These are phyloP conservation scores for Coniochaeta sp. DNA, from an alignment of 2,329 filamentous ascomycete species.

Conservation along the genomic window DNA sequence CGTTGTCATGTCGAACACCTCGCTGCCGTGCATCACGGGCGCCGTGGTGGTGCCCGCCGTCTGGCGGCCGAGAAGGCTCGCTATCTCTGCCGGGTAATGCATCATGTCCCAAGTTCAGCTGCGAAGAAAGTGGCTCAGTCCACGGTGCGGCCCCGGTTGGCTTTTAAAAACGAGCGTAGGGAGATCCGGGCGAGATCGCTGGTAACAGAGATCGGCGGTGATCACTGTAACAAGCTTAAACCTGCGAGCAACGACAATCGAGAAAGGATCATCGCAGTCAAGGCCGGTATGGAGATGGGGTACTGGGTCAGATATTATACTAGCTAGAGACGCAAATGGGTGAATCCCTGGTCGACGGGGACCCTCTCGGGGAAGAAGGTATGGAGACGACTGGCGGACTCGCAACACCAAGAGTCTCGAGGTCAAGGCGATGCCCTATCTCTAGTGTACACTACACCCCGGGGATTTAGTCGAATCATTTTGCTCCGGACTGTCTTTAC, in stretches of 20 bases:
- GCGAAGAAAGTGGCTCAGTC: background rate
- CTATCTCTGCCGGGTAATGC: background rate
- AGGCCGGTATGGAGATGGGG: background rate
- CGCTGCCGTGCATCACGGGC: background rate
- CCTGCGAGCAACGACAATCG: background rate
- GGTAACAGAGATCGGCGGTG: background rate
- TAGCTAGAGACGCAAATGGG: background rate
- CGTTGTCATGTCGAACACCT: background rate
- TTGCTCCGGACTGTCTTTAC: background rate
- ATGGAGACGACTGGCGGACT: background rate
- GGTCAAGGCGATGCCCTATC: background rate
- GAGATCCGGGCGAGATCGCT: background rate
- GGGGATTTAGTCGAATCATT: background rate
- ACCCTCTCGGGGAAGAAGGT: background rate
- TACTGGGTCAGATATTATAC: background rate
- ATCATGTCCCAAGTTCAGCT: background rate
- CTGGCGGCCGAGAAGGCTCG: background rate
- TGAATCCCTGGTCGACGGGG: background rate
- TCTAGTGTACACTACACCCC: too few species aligned
- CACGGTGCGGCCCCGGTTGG: background rate
- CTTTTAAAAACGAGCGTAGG: background rate
- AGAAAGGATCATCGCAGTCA: background rate
- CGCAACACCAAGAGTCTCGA: background rate
- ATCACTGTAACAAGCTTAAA: slow-evolving; percentile 1
- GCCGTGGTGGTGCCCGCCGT: background rate